phyloP scores from a whole-genome alignment of 495 filamentous ascomycete species.

The Xylaria scruposa region DNA sequence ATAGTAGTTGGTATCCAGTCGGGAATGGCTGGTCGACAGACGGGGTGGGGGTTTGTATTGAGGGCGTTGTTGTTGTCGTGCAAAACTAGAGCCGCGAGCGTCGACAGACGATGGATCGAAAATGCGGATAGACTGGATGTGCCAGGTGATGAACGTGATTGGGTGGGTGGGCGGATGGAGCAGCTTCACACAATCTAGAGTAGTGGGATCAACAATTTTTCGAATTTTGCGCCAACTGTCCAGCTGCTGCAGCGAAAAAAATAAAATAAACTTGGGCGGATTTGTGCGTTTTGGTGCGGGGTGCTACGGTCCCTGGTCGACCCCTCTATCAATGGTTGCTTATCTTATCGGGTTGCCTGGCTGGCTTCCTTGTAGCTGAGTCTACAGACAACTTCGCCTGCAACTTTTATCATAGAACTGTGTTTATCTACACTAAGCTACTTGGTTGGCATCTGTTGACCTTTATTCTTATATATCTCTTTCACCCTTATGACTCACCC shows the following conservation, averaged over 20 bases:
- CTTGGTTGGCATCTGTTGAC: no score
- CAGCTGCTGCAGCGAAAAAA: slow-evolving; percentile 20
- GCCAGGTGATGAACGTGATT: slow-evolving; percentile 11
- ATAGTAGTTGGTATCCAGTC: background rate
- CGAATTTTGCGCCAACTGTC: background rate
- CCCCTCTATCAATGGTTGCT: slow-evolving; percentile 10
- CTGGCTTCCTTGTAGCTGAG: background rate
- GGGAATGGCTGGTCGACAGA: background rate
- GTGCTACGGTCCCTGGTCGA: background rate
- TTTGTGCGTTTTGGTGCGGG: slow-evolving; percentile 28
- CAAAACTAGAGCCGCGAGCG: slow-evolving; percentile 1
- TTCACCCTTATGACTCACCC: no score
- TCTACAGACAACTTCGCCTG: no score
- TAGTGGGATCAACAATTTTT: slow-evolving; percentile 20
- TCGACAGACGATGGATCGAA: background rate
- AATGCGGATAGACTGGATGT: slow-evolving; percentile 3
- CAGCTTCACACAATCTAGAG: slow-evolving; percentile 23
- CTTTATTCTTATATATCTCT: no score
- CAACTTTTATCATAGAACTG: no score
- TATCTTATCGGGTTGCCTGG: slow-evolving; percentile 19
- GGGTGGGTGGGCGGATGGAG: slow-evolving; percentile 15
- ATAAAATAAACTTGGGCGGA: slow-evolving; percentile 26
- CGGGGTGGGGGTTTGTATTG: background rate
- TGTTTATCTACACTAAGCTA: no score
- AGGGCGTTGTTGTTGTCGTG: background rate